These are phyloP conservation scores for Sisymbrium irio DNA, from an alignment of 345 rosid genomes.

Conservation along the genomic window DNA sequence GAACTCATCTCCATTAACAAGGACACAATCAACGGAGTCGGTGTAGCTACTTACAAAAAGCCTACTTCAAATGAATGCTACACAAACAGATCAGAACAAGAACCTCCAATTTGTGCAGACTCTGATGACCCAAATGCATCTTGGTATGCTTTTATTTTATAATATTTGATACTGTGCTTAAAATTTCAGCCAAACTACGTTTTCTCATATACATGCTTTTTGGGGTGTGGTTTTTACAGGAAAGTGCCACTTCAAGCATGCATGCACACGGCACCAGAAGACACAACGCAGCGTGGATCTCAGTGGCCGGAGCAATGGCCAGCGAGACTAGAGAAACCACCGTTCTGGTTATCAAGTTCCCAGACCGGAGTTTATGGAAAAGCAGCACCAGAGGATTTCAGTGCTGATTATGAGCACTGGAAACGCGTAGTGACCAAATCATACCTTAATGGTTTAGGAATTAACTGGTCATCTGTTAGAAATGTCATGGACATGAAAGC, in stretches of 20 bases:
- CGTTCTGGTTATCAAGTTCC: slow-evolving; percentile 81
- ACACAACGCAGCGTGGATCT: slow-evolving; percentile 68
- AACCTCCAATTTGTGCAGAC: slow-evolving; percentile 71
- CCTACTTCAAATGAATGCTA: slow-evolving; percentile 84
- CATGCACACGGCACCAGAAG: slow-evolving; percentile 76
- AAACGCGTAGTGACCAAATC: slow-evolving; percentile 82
- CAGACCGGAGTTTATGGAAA: slow-evolving; percentile 92
- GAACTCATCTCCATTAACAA: slow-evolving; percentile 66
- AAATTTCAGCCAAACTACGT: neutral
- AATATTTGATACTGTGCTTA: neutral
- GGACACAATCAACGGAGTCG: slow-evolving; percentile 71
- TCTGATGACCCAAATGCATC: slow-evolving; percentile 96
- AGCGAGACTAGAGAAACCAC: slow-evolving; percentile 69
- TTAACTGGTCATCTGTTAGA: slow-evolving; percentile 81
- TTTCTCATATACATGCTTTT: slow-evolving; percentile 6
- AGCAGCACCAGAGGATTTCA: slow-evolving; percentile 85
- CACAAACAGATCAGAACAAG: slow-evolving; percentile 55
- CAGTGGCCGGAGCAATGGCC: slow-evolving; percentile 98
- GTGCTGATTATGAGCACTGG: slow-evolving; percentile 81
- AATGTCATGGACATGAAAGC: slow-evolving; percentile 98
- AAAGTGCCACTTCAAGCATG: slow-evolving; percentile 84
- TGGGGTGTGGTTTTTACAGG: slow-evolving; percentile 42
- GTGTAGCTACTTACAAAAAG: slow-evolving; percentile 75
- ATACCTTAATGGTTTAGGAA: slow-evolving; percentile 76
- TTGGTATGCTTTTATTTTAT: slow-evolving; percentile 46